phyloP scores from a whole-genome alignment of 2,329 filamentous ascomycete genomes.

The Sclerotinia nivalis region DNA sequence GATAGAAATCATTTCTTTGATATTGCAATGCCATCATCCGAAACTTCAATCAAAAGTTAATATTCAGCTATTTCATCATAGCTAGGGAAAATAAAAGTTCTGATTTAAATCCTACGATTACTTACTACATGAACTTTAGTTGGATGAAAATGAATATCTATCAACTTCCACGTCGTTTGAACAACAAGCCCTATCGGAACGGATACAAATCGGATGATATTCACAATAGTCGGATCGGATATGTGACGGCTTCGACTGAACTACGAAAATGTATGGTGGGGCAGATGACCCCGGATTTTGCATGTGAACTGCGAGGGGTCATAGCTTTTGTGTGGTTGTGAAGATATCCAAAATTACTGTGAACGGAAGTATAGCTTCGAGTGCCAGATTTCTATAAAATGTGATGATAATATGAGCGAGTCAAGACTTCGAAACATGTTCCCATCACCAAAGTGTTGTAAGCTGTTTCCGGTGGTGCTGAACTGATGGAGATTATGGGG shows the following conservation, averaged over 20 bases:
- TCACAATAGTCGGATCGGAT: conserved; percentile 8
- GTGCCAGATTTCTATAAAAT: not conserved
- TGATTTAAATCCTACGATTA: too few species aligned
- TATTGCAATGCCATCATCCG: not conserved
- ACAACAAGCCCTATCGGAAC: not conserved
- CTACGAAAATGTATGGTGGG: not conserved
- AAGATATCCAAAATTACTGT: not conserved
- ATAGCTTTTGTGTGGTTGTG: not conserved
- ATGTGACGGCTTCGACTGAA: not conserved
- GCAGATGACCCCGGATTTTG: conserved; percentile 20
- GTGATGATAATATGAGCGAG: not conserved
- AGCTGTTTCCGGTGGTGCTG: not conserved
- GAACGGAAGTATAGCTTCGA: not conserved
- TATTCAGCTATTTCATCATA: not conserved
- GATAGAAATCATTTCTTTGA: not conserved
- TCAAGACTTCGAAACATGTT: not conserved
- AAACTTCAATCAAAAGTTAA: not conserved
- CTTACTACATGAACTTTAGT: not conserved
- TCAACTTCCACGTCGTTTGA: not conserved
- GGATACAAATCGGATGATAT: not conserved
- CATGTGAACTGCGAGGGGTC: conserved; percentile 15
- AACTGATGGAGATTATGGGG: conserved; percentile 1
- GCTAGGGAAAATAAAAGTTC: not conserved
- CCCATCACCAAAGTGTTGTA: not conserved
- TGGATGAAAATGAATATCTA: not conserved